Percentiles rank a stretch among this genome's conserved stretches.
Evolutionary conservation across 2,329 filamentous ascomycete genomes (phyloP).

Genomic region (Didymella segeticola): DNA sequence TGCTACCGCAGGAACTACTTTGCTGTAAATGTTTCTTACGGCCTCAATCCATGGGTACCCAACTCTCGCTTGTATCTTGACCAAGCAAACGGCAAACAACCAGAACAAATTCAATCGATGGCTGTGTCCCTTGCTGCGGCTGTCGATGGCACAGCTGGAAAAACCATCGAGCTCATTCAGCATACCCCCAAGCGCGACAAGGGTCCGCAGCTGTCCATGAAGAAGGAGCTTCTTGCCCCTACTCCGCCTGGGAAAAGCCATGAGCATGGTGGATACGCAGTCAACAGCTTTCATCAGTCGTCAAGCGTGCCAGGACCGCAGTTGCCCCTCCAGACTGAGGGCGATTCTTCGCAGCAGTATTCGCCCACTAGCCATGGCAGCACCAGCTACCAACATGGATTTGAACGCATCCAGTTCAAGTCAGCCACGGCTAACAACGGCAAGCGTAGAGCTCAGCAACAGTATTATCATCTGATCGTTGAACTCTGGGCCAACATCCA

Average conservation of each 20-base stretch:
- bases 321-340: conserved; percentile 52
- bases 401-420: conserved; percentile 94
- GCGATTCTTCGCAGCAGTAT: conserved; percentile 40
- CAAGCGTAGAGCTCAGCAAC: conserved; percentile 86
- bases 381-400: conserved; percentile 62
- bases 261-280: conserved; percentile 48
- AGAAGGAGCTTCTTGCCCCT: conserved; percentile 73
- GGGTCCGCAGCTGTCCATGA: conserved; percentile 76
- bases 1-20: conserved; percentile 94
- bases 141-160: conserved; percentile 76
- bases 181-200: conserved; percentile 93
- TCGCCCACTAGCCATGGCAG: conserved; percentile 44
- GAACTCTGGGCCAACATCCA: conserved; percentile 60
- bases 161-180: conserved; percentile 83
- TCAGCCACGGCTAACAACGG: conserved; percentile 93
- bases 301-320: conserved; percentile 45
- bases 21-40: conserved; percentile 80
- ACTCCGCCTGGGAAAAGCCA: conserved; percentile 62
- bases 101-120: conserved; percentile 72
- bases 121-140: conserved; percentile 86
- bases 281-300: conserved; percentile 49
- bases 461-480: conserved; percentile 90
- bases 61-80: conserved; percentile 65
- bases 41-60: conserved; percentile 67
- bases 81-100: conserved; percentile 50